Evolutionary conservation across 768 basidiomycete species (phyloP).

Genomic region (Xanthoconium stramineum): DNA sequence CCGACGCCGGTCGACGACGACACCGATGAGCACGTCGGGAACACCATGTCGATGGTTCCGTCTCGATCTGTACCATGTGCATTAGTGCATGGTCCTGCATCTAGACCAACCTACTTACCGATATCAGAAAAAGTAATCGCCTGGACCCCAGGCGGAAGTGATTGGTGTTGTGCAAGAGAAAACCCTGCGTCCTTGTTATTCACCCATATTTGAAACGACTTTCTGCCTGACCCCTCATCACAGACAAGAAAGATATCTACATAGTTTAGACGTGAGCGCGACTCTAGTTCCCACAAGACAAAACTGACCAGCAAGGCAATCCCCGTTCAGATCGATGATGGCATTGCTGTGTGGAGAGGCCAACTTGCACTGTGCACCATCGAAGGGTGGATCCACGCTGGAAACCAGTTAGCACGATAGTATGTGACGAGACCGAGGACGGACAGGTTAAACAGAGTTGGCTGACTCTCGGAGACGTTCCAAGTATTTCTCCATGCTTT

Average conservation of each 20-base stretch:
- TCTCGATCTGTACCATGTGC: constrained; percentile 66
- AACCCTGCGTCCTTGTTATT: constrained; percentile 81
- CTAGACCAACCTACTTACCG: constrained; percentile 43
- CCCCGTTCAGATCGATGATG: constrained; percentile 90
- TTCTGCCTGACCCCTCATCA: constrained; percentile 52
- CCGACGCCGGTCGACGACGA: constrained; percentile 70
- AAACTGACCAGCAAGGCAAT: constrained; percentile 80
- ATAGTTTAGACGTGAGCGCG: constrained; percentile 1
- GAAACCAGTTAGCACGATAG: constrained; percentile 3
- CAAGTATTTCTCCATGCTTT: constrained; percentile 81
- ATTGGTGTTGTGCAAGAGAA: constrained; percentile 59
- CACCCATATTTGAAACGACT: constrained; percentile 88
- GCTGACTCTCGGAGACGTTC: constrained; percentile 53
- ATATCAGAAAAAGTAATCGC: constrained; percentile 88
- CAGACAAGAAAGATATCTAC: constrained; percentile 90
- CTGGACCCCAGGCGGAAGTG: constrained; percentile 73
- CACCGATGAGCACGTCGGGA: constrained; percentile 77
- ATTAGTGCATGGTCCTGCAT: not conserved
- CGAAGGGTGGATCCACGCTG: constrained; percentile 60
- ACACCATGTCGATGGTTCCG: constrained; percentile 94
- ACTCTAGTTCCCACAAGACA: not conserved
- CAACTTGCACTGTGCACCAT: constrained; percentile 66
- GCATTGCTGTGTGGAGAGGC: constrained; percentile 93
- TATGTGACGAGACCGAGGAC: constrained; percentile 19
- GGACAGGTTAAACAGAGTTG: constrained; percentile 67